phyloP scores from a whole-genome alignment of 345 rosid genomes.

The Ceriops decandra region DNA sequence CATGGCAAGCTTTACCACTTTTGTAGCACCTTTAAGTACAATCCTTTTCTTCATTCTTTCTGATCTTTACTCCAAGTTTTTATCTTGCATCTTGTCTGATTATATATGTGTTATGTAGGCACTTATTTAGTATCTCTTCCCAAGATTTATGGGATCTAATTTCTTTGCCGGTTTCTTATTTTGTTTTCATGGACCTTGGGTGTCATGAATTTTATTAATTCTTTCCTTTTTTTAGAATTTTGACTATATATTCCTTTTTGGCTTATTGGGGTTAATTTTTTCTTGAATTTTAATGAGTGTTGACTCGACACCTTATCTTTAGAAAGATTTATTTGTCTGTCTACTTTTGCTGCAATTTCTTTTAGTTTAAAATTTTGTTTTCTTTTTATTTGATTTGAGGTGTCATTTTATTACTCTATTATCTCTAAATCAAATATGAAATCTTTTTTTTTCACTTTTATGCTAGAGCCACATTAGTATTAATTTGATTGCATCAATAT shows the following conservation, averaged over 20 bases:
- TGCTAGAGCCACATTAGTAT: background rate
- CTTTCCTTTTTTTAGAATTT: background rate
- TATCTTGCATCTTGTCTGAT: background rate
- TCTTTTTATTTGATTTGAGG: slow-evolving; percentile 2
- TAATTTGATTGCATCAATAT: background rate
- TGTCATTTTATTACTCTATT: background rate
- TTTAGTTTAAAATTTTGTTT: background rate
- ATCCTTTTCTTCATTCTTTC: background rate
- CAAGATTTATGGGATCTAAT: background rate
- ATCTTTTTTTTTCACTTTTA: background rate
- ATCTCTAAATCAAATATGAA: slow-evolving; percentile 3
- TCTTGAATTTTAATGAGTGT: background rate
- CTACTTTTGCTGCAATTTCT: background rate
- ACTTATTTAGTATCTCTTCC: background rate
- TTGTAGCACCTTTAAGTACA: slow-evolving; percentile 73
- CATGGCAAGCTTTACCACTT: slow-evolving; percentile 96
- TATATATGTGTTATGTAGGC: no score
- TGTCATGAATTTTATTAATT: background rate
- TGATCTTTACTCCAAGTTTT: background rate
- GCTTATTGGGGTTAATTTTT: background rate
- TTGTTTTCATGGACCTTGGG: background rate
- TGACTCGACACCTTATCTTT: no score
- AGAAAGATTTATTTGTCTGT: background rate
- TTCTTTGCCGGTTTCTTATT: background rate
- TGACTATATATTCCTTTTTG: background rate